These are phyloP conservation scores for Telfairia occidentalis DNA, from an alignment of 331 rosid species.

Conservation along the genomic window DNA sequence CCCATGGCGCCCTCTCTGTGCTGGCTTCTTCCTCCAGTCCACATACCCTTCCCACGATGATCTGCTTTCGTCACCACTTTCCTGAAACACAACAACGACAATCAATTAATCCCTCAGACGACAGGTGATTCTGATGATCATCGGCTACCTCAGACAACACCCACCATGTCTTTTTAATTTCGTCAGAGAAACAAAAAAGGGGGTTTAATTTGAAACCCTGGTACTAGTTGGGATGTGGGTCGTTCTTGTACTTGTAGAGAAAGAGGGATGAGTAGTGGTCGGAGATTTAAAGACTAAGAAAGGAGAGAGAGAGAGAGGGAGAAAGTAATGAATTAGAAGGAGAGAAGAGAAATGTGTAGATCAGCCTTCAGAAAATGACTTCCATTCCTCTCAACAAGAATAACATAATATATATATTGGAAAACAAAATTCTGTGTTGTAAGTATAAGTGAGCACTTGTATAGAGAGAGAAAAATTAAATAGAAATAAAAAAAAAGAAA, in stretches of 20 bases:
- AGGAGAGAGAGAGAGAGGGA: conserved; percentile 5
- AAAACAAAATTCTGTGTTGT: background rate
- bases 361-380: conserved; percentile 21
- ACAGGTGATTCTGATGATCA: background rate
- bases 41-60: conserved; percentile 95
- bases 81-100: conserved; percentile 22
- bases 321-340: no score
- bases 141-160: conserved; percentile 35
- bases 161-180: background rate
- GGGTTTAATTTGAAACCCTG: no score
- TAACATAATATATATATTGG: no score
- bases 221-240: background rate
- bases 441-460: no score
- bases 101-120: no score
- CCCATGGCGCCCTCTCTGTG: conserved; percentile 61
- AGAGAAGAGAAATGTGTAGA: conserved; percentile 28
- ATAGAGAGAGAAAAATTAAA: background rate
- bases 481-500: no score
- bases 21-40: conserved; percentile 72
- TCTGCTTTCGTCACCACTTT: conserved; percentile 20
- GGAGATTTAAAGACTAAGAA: conserved; percentile 36
- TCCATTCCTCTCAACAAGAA: background rate
- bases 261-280: conserved; percentile 14
- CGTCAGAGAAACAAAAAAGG: no score
- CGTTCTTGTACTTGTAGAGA: conserved; percentile 17